These are phyloP conservation scores for Sabuloglossum arenarium DNA, from an alignment of 495 filamentous ascomycete genomes.

Conservation along the genomic window DNA sequence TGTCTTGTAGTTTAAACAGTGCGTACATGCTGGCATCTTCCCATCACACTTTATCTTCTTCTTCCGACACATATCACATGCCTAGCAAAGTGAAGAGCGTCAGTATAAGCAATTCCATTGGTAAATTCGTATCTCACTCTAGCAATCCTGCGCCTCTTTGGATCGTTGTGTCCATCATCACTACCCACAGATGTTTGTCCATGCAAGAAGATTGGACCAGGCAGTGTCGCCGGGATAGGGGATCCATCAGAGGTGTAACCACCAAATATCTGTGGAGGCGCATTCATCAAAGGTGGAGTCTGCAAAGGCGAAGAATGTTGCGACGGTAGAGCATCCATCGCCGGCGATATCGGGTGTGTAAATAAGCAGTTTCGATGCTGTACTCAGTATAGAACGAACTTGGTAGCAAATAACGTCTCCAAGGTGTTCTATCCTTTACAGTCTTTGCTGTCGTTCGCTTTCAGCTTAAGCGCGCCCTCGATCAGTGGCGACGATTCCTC, in stretches of 20 bases:
- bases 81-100: slow-evolving; percentile 25
- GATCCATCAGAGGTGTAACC: slow-evolving; percentile 4
- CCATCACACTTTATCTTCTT: slow-evolving; percentile 99
- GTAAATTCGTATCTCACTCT: slow-evolving; percentile 23
- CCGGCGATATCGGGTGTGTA: neutral
- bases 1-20: slow-evolving; percentile 96
- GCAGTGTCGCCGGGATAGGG: slow-evolving; percentile 4
- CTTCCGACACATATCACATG: slow-evolving; percentile 97
- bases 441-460: neutral
- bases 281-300: neutral
- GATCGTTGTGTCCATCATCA: slow-evolving; percentile 46
- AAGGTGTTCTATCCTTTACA: too few species aligned
- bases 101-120: slow-evolving; percentile 10
- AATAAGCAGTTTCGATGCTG: neutral
- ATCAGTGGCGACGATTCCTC: neutral
- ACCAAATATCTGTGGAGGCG: slow-evolving; percentile 5
- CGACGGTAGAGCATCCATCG: neutral
- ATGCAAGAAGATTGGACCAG: slow-evolving; percentile 1
- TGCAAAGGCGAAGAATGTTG: neutral
- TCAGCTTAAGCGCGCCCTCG: neutral
- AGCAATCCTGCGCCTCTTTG: slow-evolving; percentile 84
- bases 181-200: neutral
- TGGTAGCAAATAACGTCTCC: too few species aligned
- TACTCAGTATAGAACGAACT: neutral
- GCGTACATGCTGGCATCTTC: slow-evolving; percentile 82